Evolutionary conservation across 2,329 filamentous ascomycete species (phyloP).

Genomic region (Achaetomium macrosporum): DNA sequence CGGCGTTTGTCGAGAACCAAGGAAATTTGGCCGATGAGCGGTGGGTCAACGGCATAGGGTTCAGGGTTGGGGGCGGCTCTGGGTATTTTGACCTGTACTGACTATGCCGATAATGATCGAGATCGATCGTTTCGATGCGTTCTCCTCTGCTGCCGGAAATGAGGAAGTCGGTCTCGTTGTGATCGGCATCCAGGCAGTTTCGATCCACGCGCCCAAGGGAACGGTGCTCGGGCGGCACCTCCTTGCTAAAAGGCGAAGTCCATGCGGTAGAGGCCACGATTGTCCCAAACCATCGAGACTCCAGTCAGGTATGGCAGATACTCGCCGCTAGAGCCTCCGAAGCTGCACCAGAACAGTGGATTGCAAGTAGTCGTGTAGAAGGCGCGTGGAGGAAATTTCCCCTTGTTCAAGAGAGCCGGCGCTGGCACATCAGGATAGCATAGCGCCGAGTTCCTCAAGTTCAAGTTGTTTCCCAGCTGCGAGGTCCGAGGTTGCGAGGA

Average conservation of each 20-base stretch:
- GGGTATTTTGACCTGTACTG: too few species aligned
- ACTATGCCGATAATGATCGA: not conserved
- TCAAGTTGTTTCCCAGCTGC: too few species aligned
- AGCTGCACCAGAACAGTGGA: not conserved
- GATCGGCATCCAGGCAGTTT: not conserved
- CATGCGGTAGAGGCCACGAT: not conserved
- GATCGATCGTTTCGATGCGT: not conserved
- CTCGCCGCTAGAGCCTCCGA: not conserved
- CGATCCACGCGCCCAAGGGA: not conserved
- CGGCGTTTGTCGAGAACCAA: too few species aligned
- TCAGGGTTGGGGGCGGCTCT: too few species aligned
- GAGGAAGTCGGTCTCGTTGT: not conserved
- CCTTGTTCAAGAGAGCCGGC: not conserved
- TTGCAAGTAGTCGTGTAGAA: not conserved
- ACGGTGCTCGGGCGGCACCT: not conserved
- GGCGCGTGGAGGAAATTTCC: not conserved
- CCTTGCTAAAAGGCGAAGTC: not conserved
- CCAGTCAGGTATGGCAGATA: not conserved
- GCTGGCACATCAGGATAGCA: slow-evolving; percentile 3
- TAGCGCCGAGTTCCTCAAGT: not conserved
- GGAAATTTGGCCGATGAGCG: too few species aligned
- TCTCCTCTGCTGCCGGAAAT: slow-evolving; percentile 4
- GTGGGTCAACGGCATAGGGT: too few species aligned
- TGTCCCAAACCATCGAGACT: not conserved
- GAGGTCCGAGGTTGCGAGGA: not conserved